phyloP scores from a whole-genome alignment of 352 stramenopile genomes.

The Plasmopara viticola region DNA sequence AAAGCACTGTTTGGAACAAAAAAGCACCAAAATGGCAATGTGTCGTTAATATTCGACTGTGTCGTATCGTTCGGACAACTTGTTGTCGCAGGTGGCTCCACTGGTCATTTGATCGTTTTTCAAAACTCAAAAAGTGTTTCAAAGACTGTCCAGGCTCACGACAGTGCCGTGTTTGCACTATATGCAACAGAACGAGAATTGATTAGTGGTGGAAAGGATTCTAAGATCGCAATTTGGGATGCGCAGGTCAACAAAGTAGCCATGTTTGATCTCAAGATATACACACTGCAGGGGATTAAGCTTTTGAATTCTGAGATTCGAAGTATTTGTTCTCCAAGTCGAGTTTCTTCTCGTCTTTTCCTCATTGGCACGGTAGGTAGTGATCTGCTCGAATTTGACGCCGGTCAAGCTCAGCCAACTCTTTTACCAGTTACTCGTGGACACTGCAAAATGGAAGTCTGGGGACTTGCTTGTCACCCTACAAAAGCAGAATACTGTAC shows the following conservation, averaged over 20 bases:
- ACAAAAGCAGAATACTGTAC: conserved; percentile 62
- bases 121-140: conserved; percentile 42
- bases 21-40: conserved; percentile 44
- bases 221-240: conserved; percentile 83
- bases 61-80: conserved; percentile 41
- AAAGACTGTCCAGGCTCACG: conserved; percentile 49
- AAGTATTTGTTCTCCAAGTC: conserved; percentile 37
- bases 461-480: conserved; percentile 75
- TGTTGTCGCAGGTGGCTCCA: conserved; percentile 47
- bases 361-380: conserved; percentile 82
- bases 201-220: conserved; percentile 83
- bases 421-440: conserved; percentile 35
- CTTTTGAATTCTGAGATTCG: conserved; percentile 37
- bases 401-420: conserved; percentile 13
- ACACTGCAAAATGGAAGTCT: conserved; percentile 74
- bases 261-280: conserved; percentile 37
- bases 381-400: conserved; percentile 84
- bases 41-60: conserved; percentile 45
- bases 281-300: conserved; percentile 12
- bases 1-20: conserved; percentile 63
- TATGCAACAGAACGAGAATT: conserved; percentile 50
- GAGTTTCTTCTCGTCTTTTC: conserved; percentile 32
- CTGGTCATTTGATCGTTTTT: conserved; percentile 78
- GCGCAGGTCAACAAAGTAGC: conserved; percentile 37
- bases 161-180: conserved; percentile 36